Evolutionary conservation across 345 rosid species (phyloP), one percentile per base, ranked within the genome.

Genomic region (Pistacia atlantica): DNA sequence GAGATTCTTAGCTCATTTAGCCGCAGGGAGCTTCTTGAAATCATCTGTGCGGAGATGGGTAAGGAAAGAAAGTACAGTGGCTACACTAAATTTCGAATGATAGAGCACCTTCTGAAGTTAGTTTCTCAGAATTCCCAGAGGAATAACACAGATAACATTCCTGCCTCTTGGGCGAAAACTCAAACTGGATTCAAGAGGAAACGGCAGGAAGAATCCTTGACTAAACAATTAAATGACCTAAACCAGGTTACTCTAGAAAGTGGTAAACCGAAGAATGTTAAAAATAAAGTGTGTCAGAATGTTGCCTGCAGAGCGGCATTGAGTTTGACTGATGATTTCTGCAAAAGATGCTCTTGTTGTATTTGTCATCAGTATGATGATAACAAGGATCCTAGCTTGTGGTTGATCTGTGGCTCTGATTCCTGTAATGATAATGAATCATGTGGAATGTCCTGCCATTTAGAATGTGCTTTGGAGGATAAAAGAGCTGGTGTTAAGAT

Each of bases 341-440:
- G 97, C 88, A 87, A 83, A 83, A 84, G 97, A 83, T 93, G 97
- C 81, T 87, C 97, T 22, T 93, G 97, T 78, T 89, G 94, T 84
- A 90, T 91, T 48, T 93, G 97, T 80, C 92, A 79, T 57, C 85
- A 63, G 51, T 91, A 86, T 51, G 97, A 93, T 82, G 92, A 91
- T 74, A 93, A 93, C 82, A 93, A 93, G 85, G 97, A 93, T 83
- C 96, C 94, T 74, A 91, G 92, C 84, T 85, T 91, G 38, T 91
- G 96, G 97, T 66, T 93, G 70, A 91, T 93, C 52, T 93, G 97
- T 63, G 84, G 87, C 72, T 86, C 89, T 20, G 93, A 88, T 75
- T 79, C 86, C 67, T 81, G 64, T 35, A 80, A 78, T 70, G 88
- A 84, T 35, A 83, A 74, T 48, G 80, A 74, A 46, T 86, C 86